Evolutionary conservation across 805 yeast genomes (phyloP), one percentile per base, ranked within the genome.

Genomic region (Kazachstania psychrophila): DNA sequence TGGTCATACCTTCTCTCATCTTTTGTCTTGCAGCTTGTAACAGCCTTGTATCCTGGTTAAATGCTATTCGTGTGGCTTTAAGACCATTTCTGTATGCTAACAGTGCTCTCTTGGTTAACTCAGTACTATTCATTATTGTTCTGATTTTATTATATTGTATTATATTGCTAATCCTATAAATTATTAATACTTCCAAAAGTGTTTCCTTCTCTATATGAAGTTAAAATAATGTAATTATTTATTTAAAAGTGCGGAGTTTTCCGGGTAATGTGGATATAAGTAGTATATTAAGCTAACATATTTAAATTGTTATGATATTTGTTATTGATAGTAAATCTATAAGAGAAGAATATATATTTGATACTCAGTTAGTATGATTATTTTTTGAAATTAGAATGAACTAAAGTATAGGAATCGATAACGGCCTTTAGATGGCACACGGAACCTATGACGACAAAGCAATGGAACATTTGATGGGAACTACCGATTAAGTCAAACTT

Each of bases 401-500:
- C 46, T 30, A 58, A 45, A 20, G 44, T 61, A 51, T 80, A 80
- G 14, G 86, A 70, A 6, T 70, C 72, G 10, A 73, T 56, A 20
- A 86, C 66, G 0, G 82, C 94, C 43, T 57, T 67, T 59, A 81
- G 75, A 59, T 87, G 96, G 43, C 79, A 79, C 38, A 64, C 64
- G 0, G 94, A 83, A 13, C 92, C 94, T 5, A 76, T 43, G 0
- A 84, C 87, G 9, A 85, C 94, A 51, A 80, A 59, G 5, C 80
- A 60, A 52, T 85, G 95, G 57, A 86, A 85, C 4, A 85, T 70
- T 54, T 86, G 95, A 55, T 86, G 96, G 7, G 92, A 79, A 46
- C 79, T 79, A 7, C 94, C 95, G 46, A 73, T 63, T 11, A 73
- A 46, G 48, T 85, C 95, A 47, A 73, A 81, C 23, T 36, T 55